A percentile compares a stretch with the other conserved stretches of the same genome.
phyloP scores from a whole-genome alignment of 1,284 basidiomycete genomes.

The Moniliophthora roreri region DNA sequence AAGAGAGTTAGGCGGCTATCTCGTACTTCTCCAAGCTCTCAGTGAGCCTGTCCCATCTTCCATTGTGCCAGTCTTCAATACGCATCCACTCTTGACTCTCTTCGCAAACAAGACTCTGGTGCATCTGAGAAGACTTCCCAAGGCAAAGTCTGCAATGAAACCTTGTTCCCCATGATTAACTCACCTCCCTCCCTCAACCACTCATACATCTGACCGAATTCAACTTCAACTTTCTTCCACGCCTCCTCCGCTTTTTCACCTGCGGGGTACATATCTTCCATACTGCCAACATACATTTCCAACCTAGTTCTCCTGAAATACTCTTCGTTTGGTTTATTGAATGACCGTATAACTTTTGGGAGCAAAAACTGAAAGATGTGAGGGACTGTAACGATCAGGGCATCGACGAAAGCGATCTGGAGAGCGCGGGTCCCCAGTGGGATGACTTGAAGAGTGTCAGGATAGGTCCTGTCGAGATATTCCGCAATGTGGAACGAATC shows the following conservation, averaged over 20 bases:
- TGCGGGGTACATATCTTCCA: neutral
- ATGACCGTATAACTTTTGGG: slow-evolving; percentile 27
- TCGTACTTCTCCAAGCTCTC: too few relatives aligned
- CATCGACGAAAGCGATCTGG: slow-evolving; percentile 29
- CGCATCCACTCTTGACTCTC: neutral
- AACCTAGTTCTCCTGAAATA: slow-evolving; percentile 29
- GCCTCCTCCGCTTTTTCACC: neutral
- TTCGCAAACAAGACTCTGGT: neutral
- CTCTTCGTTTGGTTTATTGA: slow-evolving; percentile 27
- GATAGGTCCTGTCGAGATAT: slow-evolving; percentile 47
- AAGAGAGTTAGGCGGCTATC: too few relatives aligned
- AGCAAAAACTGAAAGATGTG: slow-evolving; percentile 23
- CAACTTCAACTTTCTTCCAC: neutral
- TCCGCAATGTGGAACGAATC: slow-evolving; percentile 42
- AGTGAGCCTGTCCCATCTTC: neutral
- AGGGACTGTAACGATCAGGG: slow-evolving; percentile 16
- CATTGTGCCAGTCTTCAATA: neutral
- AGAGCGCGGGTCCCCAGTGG: slow-evolving; percentile 29
- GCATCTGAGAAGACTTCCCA: neutral
- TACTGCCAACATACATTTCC: neutral
- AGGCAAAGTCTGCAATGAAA: slow-evolving; percentile 1
- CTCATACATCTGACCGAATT: neutral
- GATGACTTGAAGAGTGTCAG: slow-evolving; percentile 29
- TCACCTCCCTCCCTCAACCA: neutral
- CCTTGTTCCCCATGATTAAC: neutral